phyloP scores from a whole-genome alignment of 805 yeast species.

The Kodamaea fukazawae region DNA sequence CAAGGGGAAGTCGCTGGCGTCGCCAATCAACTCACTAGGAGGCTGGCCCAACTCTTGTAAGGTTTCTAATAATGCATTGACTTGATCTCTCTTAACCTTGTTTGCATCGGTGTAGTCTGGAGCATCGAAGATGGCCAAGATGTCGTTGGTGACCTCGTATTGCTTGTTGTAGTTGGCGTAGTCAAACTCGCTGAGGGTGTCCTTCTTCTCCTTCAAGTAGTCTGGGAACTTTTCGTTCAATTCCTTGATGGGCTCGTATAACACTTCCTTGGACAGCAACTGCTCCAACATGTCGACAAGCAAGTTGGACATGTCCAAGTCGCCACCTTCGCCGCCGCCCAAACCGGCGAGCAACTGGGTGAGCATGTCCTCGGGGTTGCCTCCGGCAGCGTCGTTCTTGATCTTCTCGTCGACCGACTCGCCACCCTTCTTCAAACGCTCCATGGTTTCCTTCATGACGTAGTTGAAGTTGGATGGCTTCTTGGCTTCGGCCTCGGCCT shows the following conservation, averaged over 20 bases:
- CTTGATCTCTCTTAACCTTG: conserved; percentile 43
- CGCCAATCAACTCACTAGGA: conserved; percentile 71
- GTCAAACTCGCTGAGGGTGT: conserved; percentile 44
- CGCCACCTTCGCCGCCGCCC: conserved; percentile 39
- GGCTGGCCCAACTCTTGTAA: conserved; percentile 77
- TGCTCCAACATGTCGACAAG: conserved; percentile 75
- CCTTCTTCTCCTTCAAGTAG: conserved; percentile 60
- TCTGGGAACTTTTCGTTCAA: conserved; percentile 67
- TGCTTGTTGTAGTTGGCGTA: conserved; percentile 58
- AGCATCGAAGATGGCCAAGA: conserved; percentile 65
- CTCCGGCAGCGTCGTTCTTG: conserved; percentile 41
- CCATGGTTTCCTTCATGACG: conserved; percentile 77
- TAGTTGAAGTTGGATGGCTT: conserved; percentile 55
- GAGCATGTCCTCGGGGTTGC: conserved; percentile 53
- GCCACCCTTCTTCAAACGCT: conserved; percentile 76
- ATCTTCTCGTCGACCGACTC: conserved; percentile 60
- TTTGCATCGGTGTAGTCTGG: conserved; percentile 56
- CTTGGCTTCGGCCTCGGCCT: conserved; percentile 24
- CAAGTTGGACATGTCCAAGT: conserved; percentile 61
- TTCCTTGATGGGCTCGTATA: conserved; percentile 86
- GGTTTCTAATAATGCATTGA: conserved; percentile 60
- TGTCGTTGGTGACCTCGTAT: conserved; percentile 54
- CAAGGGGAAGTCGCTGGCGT: conserved; percentile 46
- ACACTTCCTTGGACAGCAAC: conserved; percentile 77
- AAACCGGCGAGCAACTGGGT: conserved; percentile 55